Evolutionary conservation across 2,329 filamentous ascomycete genomes (phyloP).

Genomic region (Pseudogymnoascus sp.): DNA sequence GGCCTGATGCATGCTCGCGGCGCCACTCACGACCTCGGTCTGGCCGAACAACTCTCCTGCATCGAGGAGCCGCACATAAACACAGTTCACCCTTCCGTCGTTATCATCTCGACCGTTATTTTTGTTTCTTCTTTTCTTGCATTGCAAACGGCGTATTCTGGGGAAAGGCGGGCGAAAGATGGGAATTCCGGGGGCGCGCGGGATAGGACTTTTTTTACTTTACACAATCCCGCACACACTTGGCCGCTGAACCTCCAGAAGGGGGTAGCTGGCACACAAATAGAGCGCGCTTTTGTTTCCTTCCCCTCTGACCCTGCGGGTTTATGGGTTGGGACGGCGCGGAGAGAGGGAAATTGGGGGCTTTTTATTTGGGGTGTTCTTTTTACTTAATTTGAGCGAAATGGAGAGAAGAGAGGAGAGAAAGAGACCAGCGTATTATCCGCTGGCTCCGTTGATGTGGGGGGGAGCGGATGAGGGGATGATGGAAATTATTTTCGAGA

Average conservation of each 20-base stretch:
- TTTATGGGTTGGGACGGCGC: background rate
- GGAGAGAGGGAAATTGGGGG: background rate
- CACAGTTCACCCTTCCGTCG: background rate
- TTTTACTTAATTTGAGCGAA: conserved; percentile 7
- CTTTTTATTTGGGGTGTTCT: background rate
- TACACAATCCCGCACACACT: background rate
- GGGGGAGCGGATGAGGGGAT: background rate
- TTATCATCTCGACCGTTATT: conserved; percentile 11
- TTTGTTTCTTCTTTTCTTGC: background rate
- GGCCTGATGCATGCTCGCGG: background rate
- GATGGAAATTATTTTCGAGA: background rate
- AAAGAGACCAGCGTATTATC: background rate
- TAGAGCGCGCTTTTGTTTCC: background rate
- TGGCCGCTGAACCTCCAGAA: background rate
- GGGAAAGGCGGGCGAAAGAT: background rate
- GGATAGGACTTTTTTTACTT: background rate
- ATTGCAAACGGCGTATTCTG: background rate
- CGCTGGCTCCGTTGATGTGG: background rate
- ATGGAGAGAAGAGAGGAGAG: background rate
- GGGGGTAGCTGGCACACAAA: background rate
- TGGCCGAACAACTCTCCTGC: conserved; percentile 15
- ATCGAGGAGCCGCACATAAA: background rate
- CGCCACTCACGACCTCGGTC: conserved; percentile 16
- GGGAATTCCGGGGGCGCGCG: background rate
- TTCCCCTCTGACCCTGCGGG: background rate